Evolutionary conservation across 1,284 basidiomycete species (phyloP), one percentile per base, ranked within the genome.

Genomic region (Malassezia psittaci): DNA sequence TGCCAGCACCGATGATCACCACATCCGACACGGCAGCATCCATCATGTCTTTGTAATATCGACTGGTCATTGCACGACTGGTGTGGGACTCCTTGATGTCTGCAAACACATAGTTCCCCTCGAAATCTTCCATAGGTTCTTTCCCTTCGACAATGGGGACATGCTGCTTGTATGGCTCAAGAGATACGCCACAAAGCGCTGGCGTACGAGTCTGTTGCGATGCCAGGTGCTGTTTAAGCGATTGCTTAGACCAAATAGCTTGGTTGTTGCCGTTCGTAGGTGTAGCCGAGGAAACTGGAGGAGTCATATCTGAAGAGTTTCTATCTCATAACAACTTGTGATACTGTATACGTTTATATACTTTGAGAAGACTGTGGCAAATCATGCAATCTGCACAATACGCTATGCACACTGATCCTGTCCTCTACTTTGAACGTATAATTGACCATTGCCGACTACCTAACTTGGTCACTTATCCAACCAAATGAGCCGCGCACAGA

Each of bases 1-100:
- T 85, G 39, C 87, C 86, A 5, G 85, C 85, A 13, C 86, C 87
- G 61, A 88, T 79, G 65, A 88, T 83, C 47, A 87, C 84, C 12
- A 88, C 82, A 68, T 88, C 87, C 29, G 85, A 86, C 11, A 88
- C 77, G 32, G 80, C 81, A 5, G 65, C 57, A 29, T 63, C 55
- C 63, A 72, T 66, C 68, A 72, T 69, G 55, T 68, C 68, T 34
- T 55, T 40, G 59, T 64, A 67, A 59, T 72, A 72, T 11, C 61
- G 59, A 32, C 41, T 49, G 9, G 65, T 72, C 69, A 72, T 72
- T 19, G 69, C 69, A 5, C 69, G 62, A 21, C 61, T 62, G 6
- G 69, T 71, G 56, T 71, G 63, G 24, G 61, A 63, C 51, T 72
- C 69, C 44, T 69, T 67, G 63, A 72, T 72, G 16, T 66, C 61